These are phyloP conservation scores for Aureobasidium sp. DNA, from an alignment of 2,329 filamentous ascomycete genomes.

Conservation along the genomic window DNA sequence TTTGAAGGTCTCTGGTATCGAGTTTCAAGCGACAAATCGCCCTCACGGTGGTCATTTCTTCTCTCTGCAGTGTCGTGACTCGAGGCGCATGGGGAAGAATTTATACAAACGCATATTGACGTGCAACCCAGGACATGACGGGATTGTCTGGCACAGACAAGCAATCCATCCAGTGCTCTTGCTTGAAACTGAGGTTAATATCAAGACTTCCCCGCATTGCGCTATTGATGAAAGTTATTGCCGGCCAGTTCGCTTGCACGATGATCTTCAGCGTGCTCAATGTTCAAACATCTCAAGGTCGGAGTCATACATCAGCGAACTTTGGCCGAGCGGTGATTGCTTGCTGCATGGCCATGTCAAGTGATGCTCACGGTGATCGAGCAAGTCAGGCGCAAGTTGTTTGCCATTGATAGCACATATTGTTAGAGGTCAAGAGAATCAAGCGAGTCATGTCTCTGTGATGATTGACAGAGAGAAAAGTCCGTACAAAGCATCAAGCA, in stretches of 20 bases:
- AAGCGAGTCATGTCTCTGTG: no score
- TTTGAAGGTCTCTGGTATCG: background rate
- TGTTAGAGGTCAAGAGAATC: background rate
- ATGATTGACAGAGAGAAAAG: background rate
- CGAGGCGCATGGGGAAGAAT: background rate
- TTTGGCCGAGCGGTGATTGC: background rate
- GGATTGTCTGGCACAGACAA: background rate
- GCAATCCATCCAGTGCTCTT: background rate
- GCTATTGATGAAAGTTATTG: background rate
- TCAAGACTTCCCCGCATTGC: conserved; percentile 4
- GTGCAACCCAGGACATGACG: background rate
- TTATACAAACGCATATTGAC: background rate
- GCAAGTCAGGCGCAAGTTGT: background rate
- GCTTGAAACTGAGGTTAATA: background rate
- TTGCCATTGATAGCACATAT: background rate
- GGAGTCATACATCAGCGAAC: conserved; percentile 5
- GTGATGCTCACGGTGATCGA: background rate
- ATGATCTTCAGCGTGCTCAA: background rate
- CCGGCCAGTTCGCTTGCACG: conserved; percentile 7
- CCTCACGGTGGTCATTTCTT: background rate
- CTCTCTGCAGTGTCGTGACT: background rate
- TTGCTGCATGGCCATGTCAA: background rate
- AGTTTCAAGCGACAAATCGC: no score
- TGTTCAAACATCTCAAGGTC: background rate
- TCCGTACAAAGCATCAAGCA: background rate